Percentiles rank a stretch among this genome's conserved stretches.
Conservation (phyloP, 768 basidiomycete genomes). For the Psilocybe subaeruginosa region DNA sequence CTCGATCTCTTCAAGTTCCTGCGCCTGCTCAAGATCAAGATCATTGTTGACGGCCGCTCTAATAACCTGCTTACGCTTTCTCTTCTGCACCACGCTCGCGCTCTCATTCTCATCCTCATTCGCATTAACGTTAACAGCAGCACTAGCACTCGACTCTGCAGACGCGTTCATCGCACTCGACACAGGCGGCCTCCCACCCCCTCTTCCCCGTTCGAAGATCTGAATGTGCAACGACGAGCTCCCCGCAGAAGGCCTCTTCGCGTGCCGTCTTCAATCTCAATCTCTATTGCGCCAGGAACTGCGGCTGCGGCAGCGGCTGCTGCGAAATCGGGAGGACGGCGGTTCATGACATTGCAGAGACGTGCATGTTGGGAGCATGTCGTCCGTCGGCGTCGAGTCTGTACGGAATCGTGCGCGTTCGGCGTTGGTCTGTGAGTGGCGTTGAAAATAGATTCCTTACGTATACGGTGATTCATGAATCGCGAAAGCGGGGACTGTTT, state of each 20-base stretch:
- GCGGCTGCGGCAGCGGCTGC: constrained; percentile 12
- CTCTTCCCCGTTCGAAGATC: not conserved
- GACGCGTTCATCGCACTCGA: not conserved
- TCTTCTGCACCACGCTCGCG: not conserved
- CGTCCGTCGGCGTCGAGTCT: constrained; percentile 70
- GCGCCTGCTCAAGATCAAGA: too few relatives aligned
- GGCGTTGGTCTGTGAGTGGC: constrained; percentile 55
- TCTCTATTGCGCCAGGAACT: constrained; percentile 29
- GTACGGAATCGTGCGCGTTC: constrained; percentile 81
- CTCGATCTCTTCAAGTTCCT: too few relatives aligned
- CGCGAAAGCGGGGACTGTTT: not conserved
- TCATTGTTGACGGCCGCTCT: not conserved
- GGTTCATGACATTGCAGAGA: constrained; percentile 56
- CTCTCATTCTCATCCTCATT: too few relatives aligned
- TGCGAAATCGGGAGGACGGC: constrained; percentile 21
- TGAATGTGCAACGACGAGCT: not conserved
- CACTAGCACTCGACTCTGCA: not conserved
- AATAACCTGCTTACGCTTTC: not conserved
- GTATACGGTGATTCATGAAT: not conserved
- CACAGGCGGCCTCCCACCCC: constrained; percentile 1
- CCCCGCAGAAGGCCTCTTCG: not conserved
- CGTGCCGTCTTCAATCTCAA: constrained; percentile 16
- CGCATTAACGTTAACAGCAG: not conserved
- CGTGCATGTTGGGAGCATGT: constrained; percentile 68
- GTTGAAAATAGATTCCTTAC: too few relatives aligned